Base-by-base conservation (phyloP, 2,329 filamentous ascomycete genomes). In the Juglanconis oblonga region DNA sequence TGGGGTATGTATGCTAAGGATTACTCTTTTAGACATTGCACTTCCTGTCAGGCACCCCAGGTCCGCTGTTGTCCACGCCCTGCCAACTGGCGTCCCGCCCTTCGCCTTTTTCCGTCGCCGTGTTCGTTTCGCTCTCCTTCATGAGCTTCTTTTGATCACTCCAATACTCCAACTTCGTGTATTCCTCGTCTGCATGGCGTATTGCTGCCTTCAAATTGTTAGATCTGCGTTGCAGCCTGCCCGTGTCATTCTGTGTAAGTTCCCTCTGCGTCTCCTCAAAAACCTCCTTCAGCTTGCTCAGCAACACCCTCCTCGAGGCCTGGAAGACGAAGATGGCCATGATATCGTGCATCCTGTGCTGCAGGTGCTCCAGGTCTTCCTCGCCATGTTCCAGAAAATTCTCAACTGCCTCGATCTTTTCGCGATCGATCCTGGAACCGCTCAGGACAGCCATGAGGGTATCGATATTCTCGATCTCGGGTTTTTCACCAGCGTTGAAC, bases 291-390 rank as follows among this genome's bases (percentile, higher is more conserved):
- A 99, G 77, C 54, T 86, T 84, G 17, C 85, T 80, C 14, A 97
- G 79, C 4, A 98, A 80, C 59, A 92, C 85, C 63, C 88, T 86
- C 31, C 93, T 85, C 2, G 93, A 97, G 17, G 88, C 87, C 72
- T 98, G 94, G 71, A 97, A 99, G 24, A 99, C 81, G 68, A 98
- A 91, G 60, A 90, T 80, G 0, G 86, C 81, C 92, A 97, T 93
- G 66, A 97, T 90, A 49, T 92, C 86, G 58, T 91, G 88, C 81
- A 97, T 94, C 71, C 87, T 81, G 58, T 89, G 82, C 62, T 89
- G 82, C 24, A 99, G 78, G 63, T 92, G 89, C 57, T 82, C 81
- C 33, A 98, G 77, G 67, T 97, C 92, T 31, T 90, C 86, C 5
- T 85, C 85, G 24, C 86, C 90, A 56, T 95, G 81, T 47, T 87